Conservation (phyloP, 306 rosid genomes). For the Malus domestica region DNA sequence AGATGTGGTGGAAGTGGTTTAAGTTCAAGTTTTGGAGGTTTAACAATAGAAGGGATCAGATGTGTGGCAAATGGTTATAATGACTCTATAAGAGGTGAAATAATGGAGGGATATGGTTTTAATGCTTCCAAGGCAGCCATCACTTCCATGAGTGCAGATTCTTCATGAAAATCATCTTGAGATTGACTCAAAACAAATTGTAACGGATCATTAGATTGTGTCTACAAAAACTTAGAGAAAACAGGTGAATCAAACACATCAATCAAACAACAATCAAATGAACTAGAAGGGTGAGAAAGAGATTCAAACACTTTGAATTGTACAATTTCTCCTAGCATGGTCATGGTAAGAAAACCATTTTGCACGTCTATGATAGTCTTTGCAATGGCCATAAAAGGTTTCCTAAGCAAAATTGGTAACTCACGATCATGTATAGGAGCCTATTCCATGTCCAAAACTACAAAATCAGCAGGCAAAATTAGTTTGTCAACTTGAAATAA, state of each 20-base stretch:
- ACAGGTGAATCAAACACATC: not conserved
- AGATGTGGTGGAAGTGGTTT: not conserved
- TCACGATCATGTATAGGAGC: not conserved
- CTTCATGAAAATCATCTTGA: too few relatives aligned
- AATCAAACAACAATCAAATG: not conserved
- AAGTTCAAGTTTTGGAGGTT: not conserved
- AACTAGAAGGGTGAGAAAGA: not conserved
- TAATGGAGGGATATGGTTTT: too few relatives aligned
- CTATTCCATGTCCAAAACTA: not conserved
- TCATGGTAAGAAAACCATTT: not conserved
- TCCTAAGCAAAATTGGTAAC: not conserved
- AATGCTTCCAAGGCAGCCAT: not conserved
- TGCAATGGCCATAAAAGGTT: not conserved
- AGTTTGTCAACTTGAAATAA: not conserved
- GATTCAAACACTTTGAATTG: not conserved
- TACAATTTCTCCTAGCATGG: not conserved
- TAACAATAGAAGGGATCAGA: not conserved
- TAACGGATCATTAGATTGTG: not conserved
- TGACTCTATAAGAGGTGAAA: not conserved
- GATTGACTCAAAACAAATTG: not conserved
- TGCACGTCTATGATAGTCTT: not conserved
- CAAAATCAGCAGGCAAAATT: not conserved
- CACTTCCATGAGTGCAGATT: not conserved
- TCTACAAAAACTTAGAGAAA: too few relatives aligned
- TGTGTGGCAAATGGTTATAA: not conserved